A percentile compares a stretch with the other conserved stretches of the same genome.
Evolutionary conservation across 176 grass and related monocot species (phyloP).

Genomic region (Eleusine indica): DNA sequence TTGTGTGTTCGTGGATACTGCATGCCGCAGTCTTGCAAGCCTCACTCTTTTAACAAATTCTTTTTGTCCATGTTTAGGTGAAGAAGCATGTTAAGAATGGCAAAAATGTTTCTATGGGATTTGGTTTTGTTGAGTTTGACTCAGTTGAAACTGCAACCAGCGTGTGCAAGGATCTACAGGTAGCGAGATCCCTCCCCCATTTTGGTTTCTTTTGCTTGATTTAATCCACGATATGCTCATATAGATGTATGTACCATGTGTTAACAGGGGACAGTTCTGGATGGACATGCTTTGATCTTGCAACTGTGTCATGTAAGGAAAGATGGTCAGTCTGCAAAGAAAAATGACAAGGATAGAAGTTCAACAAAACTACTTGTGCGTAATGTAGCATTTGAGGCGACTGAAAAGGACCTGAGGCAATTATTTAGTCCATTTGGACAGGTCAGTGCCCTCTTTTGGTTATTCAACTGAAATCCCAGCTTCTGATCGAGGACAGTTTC

Average conservation of each 20-base stretch:
- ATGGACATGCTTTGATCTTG: constrained; percentile 92
- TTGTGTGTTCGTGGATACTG: constrained; percentile 28
- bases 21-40: constrained; percentile 1
- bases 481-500: background rate
- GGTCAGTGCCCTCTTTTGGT: constrained; percentile 44
- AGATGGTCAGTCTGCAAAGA: constrained; percentile 60
- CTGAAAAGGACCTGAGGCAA: constrained; percentile 79
- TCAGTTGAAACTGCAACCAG: constrained; percentile 81
- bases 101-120: constrained; percentile 95
- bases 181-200: constrained; percentile 19
- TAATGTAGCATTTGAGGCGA: constrained; percentile 97
- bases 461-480: constrained; percentile 6
- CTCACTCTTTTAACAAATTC: constrained; percentile 20
- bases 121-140: constrained; percentile 96
- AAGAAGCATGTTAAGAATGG: constrained; percentile 90
- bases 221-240: constrained; percentile 12
- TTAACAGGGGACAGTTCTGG: constrained; percentile 85
- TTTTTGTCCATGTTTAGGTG: constrained; percentile 57
- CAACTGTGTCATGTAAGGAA: constrained; percentile 88
- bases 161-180: constrained; percentile 95
- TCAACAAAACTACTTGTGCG: constrained; percentile 91
- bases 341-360: constrained; percentile 74
- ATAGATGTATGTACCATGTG: constrained; percentile 14
- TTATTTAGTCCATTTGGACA: constrained; percentile 97
- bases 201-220: constrained; percentile 11